Conservation (phyloP, 495 filamentous ascomycete genomes). For the Penicillium lagena region DNA sequence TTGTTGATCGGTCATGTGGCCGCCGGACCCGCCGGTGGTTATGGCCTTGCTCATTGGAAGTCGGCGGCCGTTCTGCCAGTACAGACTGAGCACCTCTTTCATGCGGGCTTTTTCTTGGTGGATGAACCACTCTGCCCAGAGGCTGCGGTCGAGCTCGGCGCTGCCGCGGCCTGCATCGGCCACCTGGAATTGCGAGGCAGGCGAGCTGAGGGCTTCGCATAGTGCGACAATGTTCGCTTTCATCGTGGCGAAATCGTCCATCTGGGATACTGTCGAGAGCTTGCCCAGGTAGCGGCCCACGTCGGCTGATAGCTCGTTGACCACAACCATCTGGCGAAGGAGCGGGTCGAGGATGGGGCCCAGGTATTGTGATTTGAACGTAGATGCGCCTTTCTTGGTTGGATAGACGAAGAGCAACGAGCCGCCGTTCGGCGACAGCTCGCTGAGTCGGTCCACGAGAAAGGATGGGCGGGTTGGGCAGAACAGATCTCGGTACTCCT, state of each 20-base stretch:
- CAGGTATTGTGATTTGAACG: constrained; percentile 60
- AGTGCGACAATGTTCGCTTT: constrained; percentile 43
- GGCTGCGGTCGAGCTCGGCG: constrained; percentile 47
- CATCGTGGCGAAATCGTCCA: constrained; percentile 55
- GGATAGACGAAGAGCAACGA: constrained; percentile 65
- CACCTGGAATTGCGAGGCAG: constrained; percentile 39
- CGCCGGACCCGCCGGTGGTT: constrained; percentile 24
- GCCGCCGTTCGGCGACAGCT: constrained; percentile 55
- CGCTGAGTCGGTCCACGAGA: constrained; percentile 60
- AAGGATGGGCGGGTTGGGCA: constrained; percentile 47
- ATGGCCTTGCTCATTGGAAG: constrained; percentile 29
- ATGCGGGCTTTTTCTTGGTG: constrained; percentile 66
- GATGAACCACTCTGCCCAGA: constrained; percentile 67
- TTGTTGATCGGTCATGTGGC: constrained; percentile 32
- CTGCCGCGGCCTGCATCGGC: constrained; percentile 47
- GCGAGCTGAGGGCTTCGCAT: constrained; percentile 36
- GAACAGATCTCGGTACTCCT: constrained; percentile 60
- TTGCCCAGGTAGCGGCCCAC: constrained; percentile 51
- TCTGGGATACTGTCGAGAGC: constrained; percentile 50
- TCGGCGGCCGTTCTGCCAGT: constrained; percentile 48
- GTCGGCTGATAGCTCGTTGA: constrained; percentile 56
- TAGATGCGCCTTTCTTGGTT: constrained; percentile 53
- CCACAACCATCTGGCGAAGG: constrained; percentile 57
- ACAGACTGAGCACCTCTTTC: constrained; percentile 50
- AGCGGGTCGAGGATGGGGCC: constrained; percentile 63